A percentile compares a stretch with the other conserved stretches of the same genome.
Evolutionary conservation across 2,329 filamentous ascomycete species (phyloP).

Genomic region (Fonsecaea pedrosoi): DNA sequence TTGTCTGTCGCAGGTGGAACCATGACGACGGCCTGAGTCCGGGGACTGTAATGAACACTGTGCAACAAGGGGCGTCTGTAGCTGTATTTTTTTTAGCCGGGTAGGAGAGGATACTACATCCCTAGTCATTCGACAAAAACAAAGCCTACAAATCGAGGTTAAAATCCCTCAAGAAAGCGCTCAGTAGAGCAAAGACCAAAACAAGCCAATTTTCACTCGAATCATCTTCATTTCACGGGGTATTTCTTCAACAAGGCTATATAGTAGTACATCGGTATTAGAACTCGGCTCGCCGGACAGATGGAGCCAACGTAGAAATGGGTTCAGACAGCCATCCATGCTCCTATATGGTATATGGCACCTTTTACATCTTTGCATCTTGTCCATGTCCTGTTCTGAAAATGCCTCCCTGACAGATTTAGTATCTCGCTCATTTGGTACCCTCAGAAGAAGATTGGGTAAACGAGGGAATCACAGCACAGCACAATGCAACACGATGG

Average conservation of each 20-base stretch:
- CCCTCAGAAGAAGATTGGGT: background rate
- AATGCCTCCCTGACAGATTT: background rate
- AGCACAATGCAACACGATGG: background rate
- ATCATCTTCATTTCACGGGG: background rate
- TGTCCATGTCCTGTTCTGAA: background rate
- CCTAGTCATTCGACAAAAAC: background rate
- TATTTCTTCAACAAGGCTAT: background rate
- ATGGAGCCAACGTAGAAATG: background rate
- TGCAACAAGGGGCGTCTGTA: background rate
- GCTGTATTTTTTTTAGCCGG: slow-evolving; percentile 1
- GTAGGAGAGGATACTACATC: background rate
- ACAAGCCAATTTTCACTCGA: background rate
- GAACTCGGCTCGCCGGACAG: background rate
- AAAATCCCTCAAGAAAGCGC: background rate
- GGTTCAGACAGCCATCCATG: background rate
- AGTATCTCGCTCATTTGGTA: background rate
- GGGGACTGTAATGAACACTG: background rate
- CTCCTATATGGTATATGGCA: background rate
- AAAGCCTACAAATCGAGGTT: background rate
- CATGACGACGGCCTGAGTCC: background rate
- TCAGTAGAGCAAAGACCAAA: background rate
- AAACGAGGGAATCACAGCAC: background rate
- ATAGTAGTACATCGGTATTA: background rate
- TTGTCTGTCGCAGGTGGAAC: background rate
- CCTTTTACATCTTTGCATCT: background rate